A percentile compares a stretch with the other conserved stretches of the same genome.
phyloP scores from a whole-genome alignment of 441 rosid genomes.

The Bruguiera hainesii region DNA sequence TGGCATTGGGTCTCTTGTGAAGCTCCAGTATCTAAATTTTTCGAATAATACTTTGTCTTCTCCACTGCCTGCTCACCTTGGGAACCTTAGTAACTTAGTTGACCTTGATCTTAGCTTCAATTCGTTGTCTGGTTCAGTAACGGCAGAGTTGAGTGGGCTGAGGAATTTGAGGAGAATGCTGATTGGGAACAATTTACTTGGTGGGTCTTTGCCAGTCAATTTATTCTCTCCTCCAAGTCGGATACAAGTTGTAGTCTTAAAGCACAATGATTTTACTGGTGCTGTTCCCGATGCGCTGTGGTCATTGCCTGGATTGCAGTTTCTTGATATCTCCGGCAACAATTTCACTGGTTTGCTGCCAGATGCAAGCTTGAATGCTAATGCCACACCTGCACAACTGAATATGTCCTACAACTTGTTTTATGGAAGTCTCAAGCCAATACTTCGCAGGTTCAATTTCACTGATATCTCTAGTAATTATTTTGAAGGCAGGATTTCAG shows the following conservation, averaged over 20 bases:
- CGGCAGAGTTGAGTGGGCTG: conserved; percentile 52
- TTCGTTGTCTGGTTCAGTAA: conserved; percentile 66
- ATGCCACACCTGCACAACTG: conserved; percentile 35
- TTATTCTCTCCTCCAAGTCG: conserved; percentile 46
- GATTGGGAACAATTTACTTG: conserved; percentile 50
- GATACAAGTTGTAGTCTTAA: conserved; percentile 49
- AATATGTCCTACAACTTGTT: conserved; percentile 70
- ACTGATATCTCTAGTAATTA: conserved; percentile 72
- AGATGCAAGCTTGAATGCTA: conserved; percentile 31
- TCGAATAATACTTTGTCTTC: conserved; percentile 69
- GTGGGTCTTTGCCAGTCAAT: conserved; percentile 49
- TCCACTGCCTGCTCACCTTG: conserved; percentile 64
- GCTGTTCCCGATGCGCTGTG: conserved; percentile 44
- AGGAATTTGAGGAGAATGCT: conserved; percentile 52
- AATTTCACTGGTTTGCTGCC: conserved; percentile 74
- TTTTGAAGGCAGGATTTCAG: conserved; percentile 74
- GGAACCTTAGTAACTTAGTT: conserved; percentile 53
- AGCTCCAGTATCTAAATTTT: conserved; percentile 59
- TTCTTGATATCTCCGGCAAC: conserved; percentile 72
- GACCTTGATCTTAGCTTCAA: conserved; percentile 87
- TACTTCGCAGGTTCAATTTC: conserved; percentile 42
- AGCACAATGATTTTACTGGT: conserved; percentile 56
- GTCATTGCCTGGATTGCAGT: conserved; percentile 51
- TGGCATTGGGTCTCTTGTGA: conserved; percentile 44
- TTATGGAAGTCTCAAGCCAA: conserved; percentile 56